A percentile compares a stretch with the other conserved stretches of the same genome.
These are phyloP conservation scores for Sanguinoderma infundibulare DNA, from an alignment of 1,284 basidiomycete genomes.

Conservation along the genomic window DNA sequence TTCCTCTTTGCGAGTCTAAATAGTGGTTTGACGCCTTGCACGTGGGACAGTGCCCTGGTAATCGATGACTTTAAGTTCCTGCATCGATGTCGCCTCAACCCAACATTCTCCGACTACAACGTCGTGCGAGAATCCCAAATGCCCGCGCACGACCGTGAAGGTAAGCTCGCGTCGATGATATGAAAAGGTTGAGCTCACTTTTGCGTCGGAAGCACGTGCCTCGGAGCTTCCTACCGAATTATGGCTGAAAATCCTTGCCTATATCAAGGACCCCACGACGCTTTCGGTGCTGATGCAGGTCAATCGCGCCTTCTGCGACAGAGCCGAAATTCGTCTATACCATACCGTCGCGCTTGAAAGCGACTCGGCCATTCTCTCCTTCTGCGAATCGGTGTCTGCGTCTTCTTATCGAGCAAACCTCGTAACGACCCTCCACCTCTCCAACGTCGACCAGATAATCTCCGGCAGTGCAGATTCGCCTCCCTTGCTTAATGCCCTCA, in stretches of 20 bases:
- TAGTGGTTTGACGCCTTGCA: neutral
- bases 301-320: neutral
- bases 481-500: neutral
- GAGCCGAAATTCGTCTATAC: constrained; percentile 2
- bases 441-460: neutral
- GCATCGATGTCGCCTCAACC: no score
- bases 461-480: no score
- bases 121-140: no score
- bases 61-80: no score
- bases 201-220: neutral
- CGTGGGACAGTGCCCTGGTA: neutral
- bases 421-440: neutral
- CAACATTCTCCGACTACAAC: no score
- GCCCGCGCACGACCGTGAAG: no score
- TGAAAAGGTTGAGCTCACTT: neutral
- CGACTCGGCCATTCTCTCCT: neutral
- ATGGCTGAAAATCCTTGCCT: constrained; percentile 2
- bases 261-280: neutral
- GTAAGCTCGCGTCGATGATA: no score
- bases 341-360: neutral
- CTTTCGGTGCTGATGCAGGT: neutral
- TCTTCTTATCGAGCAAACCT: neutral
- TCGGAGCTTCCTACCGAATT: constrained; percentile 2
- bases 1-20: no score
- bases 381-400: neutral